Conservation (phyloP, 2,329 filamentous ascomycete species). For the Botrytis porri region DNA sequence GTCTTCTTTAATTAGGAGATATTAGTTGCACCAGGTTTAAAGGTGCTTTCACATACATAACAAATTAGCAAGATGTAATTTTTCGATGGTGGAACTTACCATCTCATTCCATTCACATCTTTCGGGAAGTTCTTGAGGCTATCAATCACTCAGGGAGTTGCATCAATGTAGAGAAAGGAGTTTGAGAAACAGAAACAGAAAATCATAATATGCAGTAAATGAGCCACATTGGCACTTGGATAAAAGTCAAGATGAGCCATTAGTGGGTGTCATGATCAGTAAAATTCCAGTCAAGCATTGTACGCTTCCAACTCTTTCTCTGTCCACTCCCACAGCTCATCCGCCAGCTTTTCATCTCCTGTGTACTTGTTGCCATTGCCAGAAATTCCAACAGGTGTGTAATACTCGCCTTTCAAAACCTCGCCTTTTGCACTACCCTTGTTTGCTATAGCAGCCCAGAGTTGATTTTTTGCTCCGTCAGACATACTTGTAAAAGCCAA, state of each 20-base stretch:
- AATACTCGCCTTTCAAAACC: conserved; percentile 39
- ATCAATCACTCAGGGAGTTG: background rate
- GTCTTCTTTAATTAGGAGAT: background rate
- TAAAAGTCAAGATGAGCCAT: background rate
- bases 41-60: background rate
- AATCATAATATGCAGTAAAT: background rate
- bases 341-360: conserved; percentile 35
- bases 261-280: background rate
- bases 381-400: conserved; percentile 41
- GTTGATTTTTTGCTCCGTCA: conserved; percentile 42
- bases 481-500: conserved; percentile 15
- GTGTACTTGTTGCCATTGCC: conserved; percentile 28
- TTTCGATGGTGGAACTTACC: background rate
- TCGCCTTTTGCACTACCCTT: conserved; percentile 27
- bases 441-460: conserved; percentile 41
- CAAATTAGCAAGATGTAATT: background rate
- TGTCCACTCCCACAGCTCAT: conserved; percentile 40
- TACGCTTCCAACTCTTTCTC: conserved; percentile 33
- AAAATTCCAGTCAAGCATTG: background rate
- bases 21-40: background rate
- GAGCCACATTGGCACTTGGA: background rate
- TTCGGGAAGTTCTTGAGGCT: background rate
- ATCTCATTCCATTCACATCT: background rate
- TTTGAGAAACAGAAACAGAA: background rate
- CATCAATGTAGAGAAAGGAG: background rate